A percentile compares a stretch with the other conserved stretches of the same genome.
Conservation (phyloP, 202 grass and related monocot species). For the Saccharum hybrid region DNA sequence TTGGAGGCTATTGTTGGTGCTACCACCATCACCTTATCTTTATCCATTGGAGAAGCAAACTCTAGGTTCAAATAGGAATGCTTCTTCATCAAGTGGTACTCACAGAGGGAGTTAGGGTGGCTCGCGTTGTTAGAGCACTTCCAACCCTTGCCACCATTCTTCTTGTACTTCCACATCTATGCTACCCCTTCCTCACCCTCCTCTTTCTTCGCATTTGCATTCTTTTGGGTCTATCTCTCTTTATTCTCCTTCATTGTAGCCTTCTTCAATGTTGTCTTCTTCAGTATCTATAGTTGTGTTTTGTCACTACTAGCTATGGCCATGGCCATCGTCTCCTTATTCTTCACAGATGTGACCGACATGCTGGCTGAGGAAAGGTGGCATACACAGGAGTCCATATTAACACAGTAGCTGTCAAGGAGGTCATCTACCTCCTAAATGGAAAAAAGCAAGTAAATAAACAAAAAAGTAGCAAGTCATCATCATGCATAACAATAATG, state of each 20-base stretch:
- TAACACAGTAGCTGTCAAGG: conserved; percentile 28
- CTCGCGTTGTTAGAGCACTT: conserved; percentile 42
- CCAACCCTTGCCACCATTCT: conserved; percentile 65
- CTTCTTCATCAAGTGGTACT: conserved; percentile 48
- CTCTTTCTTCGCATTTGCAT: neutral
- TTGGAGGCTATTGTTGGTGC: neutral
- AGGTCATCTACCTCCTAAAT: conserved; percentile 40
- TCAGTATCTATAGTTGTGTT: no score
- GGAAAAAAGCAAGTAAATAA: neutral
- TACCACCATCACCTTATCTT: neutral
- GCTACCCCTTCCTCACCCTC: neutral
- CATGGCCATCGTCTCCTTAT: neutral
- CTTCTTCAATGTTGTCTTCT: neutral
- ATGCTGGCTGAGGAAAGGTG: conserved; percentile 39
- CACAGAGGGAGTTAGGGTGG: conserved; percentile 39
- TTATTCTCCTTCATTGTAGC: neutral
- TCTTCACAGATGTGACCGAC: neutral
- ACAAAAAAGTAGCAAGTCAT: neutral
- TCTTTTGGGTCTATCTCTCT: neutral
- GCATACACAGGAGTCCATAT: neutral
- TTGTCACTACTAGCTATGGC: neutral
- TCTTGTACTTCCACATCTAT: conserved; percentile 50
- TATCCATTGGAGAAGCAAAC: neutral
- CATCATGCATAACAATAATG: neutral
- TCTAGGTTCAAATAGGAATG: conserved; percentile 39